phyloP scores from a whole-genome alignment of 345 rosid species.

The Clarkia xantiana region DNA sequence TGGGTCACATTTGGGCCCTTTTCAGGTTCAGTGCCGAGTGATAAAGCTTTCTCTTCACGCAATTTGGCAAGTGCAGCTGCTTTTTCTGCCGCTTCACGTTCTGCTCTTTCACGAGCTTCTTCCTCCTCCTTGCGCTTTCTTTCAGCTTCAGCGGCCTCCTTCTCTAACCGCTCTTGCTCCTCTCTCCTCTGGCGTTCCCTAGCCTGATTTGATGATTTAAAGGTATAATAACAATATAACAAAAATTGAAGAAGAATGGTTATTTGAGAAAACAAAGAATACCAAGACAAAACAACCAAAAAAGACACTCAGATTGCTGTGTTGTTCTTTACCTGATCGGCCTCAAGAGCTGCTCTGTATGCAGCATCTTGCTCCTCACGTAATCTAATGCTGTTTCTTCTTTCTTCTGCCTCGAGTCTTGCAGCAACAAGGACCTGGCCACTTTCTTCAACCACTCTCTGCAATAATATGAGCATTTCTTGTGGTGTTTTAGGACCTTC shows the following conservation, averaged over 20 bases:
- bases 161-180: conserved; percentile 70
- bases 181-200: conserved; percentile 65
- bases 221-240: background rate
- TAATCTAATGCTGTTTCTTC: conserved; percentile 58
- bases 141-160: conserved; percentile 94
- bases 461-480: conserved; percentile 57
- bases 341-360: conserved; percentile 95
- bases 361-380: conserved; percentile 99
- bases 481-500: conserved; percentile 90
- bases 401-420: conserved; percentile 89
- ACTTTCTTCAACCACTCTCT: conserved; percentile 90
- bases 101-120: conserved; percentile 77
- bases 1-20: conserved; percentile 78
- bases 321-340: conserved; percentile 56
- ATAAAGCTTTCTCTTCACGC: conserved; percentile 72
- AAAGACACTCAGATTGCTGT: too few relatives aligned
- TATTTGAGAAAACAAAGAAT: background rate
- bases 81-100: conserved; percentile 70
- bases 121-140: conserved; percentile 78
- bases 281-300: too few relatives aligned
- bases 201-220: conserved; percentile 6
- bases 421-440: conserved; percentile 71
- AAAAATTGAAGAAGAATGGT: background rate
- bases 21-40: conserved; percentile 82
- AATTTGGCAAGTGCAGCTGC: conserved; percentile 65